A percentile compares a stretch with the other conserved stretches of the same genome.
phyloP scores from a whole-genome alignment of 2,329 filamentous ascomycete species.

The Alternaria novae-zelandiae region DNA sequence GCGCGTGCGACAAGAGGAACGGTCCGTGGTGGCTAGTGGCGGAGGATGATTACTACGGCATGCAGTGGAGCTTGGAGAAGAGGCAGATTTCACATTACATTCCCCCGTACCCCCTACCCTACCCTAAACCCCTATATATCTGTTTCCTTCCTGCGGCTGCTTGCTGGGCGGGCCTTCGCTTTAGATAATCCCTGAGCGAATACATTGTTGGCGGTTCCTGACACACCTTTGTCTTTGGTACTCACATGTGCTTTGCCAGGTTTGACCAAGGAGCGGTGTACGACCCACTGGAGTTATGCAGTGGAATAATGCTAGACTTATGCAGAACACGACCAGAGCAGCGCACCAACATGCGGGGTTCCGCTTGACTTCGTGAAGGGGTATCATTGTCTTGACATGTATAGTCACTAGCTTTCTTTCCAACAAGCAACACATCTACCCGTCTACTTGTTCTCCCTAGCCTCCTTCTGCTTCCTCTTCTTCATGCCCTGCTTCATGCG shows the following conservation, averaged over 20 bases:
- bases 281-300: background rate
- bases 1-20: conserved; percentile 14
- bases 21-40: background rate
- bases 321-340: background rate
- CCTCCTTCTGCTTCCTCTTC: conserved; percentile 73
- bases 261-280: background rate
- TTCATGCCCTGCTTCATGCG: conserved; percentile 68
- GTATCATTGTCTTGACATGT: conserved; percentile 6
- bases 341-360: background rate
- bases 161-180: conserved; percentile 35
- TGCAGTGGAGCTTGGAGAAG: conserved; percentile 14
- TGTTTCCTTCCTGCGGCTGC: conserved; percentile 31
- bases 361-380: background rate
- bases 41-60: conserved; percentile 16
- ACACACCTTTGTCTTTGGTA: background rate
- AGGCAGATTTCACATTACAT: conserved; percentile 24
- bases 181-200: conserved; percentile 43
- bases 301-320: background rate
- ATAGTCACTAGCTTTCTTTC: background rate
- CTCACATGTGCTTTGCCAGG: background rate
- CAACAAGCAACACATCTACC: background rate
- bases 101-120: conserved; percentile 17
- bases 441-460: conserved; percentile 46
- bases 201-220: conserved; percentile 30
- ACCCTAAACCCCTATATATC: conserved; percentile 37